These are phyloP conservation scores for Myxozyma melibiosi DNA, from an alignment of 805 yeast species.

Conservation along the genomic window DNA sequence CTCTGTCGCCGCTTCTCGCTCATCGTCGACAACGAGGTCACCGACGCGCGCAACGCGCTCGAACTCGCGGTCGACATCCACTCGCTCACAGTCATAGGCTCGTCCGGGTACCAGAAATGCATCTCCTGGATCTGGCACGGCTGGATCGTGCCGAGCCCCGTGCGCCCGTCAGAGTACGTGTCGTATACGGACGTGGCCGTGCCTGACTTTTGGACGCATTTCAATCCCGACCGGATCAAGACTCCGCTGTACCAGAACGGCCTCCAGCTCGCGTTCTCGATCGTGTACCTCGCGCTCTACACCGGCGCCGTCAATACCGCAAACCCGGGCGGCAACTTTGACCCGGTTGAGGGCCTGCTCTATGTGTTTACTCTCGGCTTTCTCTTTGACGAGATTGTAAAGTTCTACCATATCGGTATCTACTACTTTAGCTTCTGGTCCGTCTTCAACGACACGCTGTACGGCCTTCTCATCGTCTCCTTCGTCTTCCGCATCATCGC, in stretches of 20 bases:
- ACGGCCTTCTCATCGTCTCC: constrained; percentile 55
- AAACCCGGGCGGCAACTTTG: constrained; percentile 45
- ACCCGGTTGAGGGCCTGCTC: constrained; percentile 57
- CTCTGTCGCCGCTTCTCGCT: constrained; percentile 74
- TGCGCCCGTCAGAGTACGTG: constrained; percentile 69
- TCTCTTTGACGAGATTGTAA: constrained; percentile 65
- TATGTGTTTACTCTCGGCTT: constrained; percentile 67
- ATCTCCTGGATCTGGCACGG: constrained; percentile 92
- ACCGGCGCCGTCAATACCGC: constrained; percentile 66
- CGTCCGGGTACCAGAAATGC: constrained; percentile 83
- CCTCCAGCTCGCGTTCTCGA: constrained; percentile 66
- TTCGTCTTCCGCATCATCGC: constrained; percentile 58
- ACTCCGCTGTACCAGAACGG: constrained; percentile 80
- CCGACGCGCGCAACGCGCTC: constrained; percentile 69
- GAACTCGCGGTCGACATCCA: constrained; percentile 89
- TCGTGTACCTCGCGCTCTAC: constrained; percentile 63
- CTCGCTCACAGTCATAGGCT: constrained; percentile 71
- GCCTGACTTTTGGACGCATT: constrained; percentile 60
- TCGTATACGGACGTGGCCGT: constrained; percentile 63
- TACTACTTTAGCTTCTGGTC: constrained; percentile 74
- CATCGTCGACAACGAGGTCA: constrained; percentile 56
- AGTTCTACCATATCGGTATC: constrained; percentile 74
- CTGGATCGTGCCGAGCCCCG: constrained; percentile 78
- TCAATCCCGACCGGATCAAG: constrained; percentile 79
- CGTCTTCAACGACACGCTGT: constrained; percentile 73